Evolutionary conservation across 768 basidiomycete species (phyloP).

Genomic region (Russula vinacea): DNA sequence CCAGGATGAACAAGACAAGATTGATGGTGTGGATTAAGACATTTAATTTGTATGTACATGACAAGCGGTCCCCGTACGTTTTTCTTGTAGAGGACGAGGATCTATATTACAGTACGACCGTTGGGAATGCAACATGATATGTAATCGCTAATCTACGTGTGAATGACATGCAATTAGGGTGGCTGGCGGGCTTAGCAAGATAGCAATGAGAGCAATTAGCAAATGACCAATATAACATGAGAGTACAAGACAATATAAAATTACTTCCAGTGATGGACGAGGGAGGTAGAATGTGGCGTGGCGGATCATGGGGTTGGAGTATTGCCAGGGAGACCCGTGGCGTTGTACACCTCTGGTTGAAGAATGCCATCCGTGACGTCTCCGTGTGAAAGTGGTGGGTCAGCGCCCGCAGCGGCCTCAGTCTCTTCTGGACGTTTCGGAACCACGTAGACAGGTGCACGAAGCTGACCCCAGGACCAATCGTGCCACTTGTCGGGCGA

Average conservation of each 20-base stretch:
- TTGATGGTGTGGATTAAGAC: constrained; percentile 7
- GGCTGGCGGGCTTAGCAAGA: not conserved
- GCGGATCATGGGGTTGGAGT: constrained; percentile 8
- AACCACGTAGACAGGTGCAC: constrained; percentile 29
- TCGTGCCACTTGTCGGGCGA: constrained; percentile 28
- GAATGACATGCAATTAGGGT: constrained; percentile 19
- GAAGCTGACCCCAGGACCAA: constrained; percentile 30
- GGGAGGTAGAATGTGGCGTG: not conserved
- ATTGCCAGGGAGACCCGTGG: not conserved
- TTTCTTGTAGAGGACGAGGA: constrained; percentile 11
- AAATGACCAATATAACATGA: constrained; percentile 3
- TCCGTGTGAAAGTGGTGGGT: constrained; percentile 3
- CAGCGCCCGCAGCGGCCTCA: constrained; percentile 8
- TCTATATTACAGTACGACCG: constrained; percentile 20
- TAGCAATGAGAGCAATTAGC: constrained; percentile 15
- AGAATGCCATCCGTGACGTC: not conserved
- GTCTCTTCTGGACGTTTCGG: constrained; percentile 11
- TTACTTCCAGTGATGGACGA: not conserved
- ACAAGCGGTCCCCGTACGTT: not conserved
- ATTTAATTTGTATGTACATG: constrained; percentile 19
- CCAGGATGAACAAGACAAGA: not conserved
- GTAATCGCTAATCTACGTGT: constrained; percentile 17
- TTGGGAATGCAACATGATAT: constrained; percentile 13
- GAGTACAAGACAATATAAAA: constrained; percentile 16
- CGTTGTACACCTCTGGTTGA: constrained; percentile 4